These are phyloP conservation scores for Kockiozyma suomiensis DNA, from an alignment of 805 yeast species.

Conservation along the genomic window DNA sequence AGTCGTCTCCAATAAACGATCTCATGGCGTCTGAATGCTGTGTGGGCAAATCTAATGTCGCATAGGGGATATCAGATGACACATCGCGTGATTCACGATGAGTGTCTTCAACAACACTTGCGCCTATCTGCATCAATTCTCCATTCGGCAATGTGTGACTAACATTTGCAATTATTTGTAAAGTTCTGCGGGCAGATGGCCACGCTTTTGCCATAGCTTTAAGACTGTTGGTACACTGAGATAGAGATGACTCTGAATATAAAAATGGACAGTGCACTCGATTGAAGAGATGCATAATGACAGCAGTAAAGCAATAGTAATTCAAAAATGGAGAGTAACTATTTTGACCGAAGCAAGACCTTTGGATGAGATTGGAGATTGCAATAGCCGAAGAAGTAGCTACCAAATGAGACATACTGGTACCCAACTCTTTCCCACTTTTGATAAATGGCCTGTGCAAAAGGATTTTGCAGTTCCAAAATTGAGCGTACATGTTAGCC, in stretches of 20 bases:
- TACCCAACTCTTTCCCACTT: not conserved
- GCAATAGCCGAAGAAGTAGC: constrained; percentile 1
- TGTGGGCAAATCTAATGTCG: not conserved
- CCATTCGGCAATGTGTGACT: not conserved
- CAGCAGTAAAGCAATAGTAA: not conserved
- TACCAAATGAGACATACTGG: not conserved
- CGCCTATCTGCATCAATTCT: not conserved
- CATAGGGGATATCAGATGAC: not conserved
- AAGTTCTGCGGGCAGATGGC: not conserved
- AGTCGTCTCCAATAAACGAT: not conserved
- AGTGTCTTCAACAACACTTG: not conserved
- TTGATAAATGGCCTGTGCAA: not conserved
- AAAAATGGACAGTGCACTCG: not conserved
- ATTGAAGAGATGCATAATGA: not conserved
- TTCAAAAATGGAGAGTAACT: not conserved
- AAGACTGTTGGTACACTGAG: not conserved
- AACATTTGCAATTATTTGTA: not conserved
- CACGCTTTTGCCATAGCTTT: not conserved
- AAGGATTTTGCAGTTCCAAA: constrained; percentile 3
- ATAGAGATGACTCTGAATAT: not conserved
- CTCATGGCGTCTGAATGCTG: not conserved
- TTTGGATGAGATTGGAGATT: not conserved
- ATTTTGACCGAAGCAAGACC: not conserved
- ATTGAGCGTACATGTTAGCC: constrained; percentile 1
- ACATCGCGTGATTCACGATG: not conserved